Evolutionary conservation across 2,329 filamentous ascomycete genomes (phyloP).

Genomic region (Onygenales sp.): DNA sequence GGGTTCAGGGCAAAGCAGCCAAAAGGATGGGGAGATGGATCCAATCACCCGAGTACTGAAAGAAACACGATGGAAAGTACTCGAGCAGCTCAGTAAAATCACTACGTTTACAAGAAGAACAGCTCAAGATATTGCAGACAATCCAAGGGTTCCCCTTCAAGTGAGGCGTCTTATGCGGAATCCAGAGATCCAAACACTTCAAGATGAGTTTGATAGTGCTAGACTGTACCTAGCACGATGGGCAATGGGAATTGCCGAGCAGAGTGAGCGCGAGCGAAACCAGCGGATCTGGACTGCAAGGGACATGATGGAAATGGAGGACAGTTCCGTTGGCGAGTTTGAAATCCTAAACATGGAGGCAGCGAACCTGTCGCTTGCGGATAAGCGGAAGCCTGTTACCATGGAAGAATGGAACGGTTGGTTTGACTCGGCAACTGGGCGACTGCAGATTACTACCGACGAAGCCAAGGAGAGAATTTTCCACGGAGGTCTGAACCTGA

Average conservation of each 20-base stretch:
- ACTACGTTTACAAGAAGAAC: constrained; percentile 91
- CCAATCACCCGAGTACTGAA: constrained; percentile 89
- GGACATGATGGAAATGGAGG: constrained; percentile 87
- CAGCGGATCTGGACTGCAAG: constrained; percentile 87
- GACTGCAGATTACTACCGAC: constrained; percentile 69
- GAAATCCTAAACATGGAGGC: constrained; percentile 79
- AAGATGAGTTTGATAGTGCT: constrained; percentile 96
- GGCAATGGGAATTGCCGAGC: constrained; percentile 98
- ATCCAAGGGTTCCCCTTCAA: constrained; percentile 82
- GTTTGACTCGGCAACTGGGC: constrained; percentile 68
- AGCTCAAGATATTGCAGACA: constrained; percentile 84
- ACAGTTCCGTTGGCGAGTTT: constrained; percentile 91
- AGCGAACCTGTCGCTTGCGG: constrained; percentile 62
- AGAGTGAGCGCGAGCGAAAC: constrained; percentile 78
- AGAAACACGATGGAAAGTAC: constrained; percentile 88
- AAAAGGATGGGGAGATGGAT: constrained; percentile 70
- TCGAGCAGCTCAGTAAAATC: constrained; percentile 95
- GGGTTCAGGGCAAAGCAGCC: constrained; percentile 10
- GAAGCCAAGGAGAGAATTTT: constrained; percentile 98
- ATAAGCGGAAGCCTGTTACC: constrained; percentile 67
- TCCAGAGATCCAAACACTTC: constrained; percentile 86
- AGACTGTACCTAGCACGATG: constrained; percentile 88
- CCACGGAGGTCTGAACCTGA: constrained; percentile 78
- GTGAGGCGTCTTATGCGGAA: constrained; percentile 76
- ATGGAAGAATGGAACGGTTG: constrained; percentile 84